Percentiles rank a stretch among this genome's conserved stretches.
These are phyloP conservation scores for Boletus semigastroideus DNA, from an alignment of 1,284 basidiomycete species.

Conservation along the genomic window DNA sequence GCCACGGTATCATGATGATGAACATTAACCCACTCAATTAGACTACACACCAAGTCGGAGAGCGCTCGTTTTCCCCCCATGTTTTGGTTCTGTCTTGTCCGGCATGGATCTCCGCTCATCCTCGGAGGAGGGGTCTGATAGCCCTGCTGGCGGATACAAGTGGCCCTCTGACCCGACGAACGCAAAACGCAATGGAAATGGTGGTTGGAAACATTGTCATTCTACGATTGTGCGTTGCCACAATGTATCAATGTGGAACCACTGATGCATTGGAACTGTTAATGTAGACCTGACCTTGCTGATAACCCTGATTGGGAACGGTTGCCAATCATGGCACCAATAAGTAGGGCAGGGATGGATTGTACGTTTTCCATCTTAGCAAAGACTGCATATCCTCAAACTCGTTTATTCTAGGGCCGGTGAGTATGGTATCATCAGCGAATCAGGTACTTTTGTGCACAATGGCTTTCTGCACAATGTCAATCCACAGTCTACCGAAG, in stretches of 20 bases:
- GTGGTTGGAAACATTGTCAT: constrained; percentile 50
- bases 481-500: constrained; percentile 51
- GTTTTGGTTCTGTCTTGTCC: constrained; percentile 44
- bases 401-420: constrained; percentile 41
- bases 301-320: constrained; percentile 53
- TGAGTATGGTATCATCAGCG: constrained; percentile 52
- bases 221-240: constrained; percentile 50
- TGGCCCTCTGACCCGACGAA: constrained; percentile 37
- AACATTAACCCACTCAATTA: constrained; percentile 20
- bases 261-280: constrained; percentile 1
- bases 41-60: constrained; percentile 36
- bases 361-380: constrained; percentile 36
- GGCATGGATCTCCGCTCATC: constrained; percentile 18
- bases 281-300: constrained; percentile 50
- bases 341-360: constrained; percentile 44
- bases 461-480: constrained; percentile 43
- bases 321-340: constrained; percentile 43
- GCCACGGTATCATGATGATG: constrained; percentile 1
- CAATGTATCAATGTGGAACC: not conserved
- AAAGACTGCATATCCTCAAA: constrained; percentile 2
- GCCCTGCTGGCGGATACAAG: constrained; percentile 46
- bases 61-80: constrained; percentile 40
- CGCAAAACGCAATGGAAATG: constrained; percentile 39
- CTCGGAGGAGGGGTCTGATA: constrained; percentile 33
- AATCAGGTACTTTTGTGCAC: constrained; percentile 55